These are phyloP conservation scores for Scolecobasidium constrictum DNA, from an alignment of 2,329 filamentous ascomycete genomes.

Conservation along the genomic window DNA sequence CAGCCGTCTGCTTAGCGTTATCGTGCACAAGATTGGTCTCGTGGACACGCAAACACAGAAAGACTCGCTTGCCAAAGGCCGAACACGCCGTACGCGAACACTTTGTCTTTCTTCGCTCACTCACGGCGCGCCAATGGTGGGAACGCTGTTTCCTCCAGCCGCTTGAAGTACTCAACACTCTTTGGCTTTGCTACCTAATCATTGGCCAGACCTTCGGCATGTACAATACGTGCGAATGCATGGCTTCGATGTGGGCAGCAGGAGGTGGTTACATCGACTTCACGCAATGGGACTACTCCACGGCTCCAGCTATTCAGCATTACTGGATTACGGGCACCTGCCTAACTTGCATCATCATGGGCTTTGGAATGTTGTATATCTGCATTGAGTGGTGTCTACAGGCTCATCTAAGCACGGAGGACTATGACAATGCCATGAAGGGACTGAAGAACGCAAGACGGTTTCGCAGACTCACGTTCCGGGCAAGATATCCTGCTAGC, in stretches of 20 bases:
- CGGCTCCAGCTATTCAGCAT: neutral
- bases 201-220: conserved; percentile 6
- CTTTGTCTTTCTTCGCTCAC: neutral
- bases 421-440: conserved; percentile 5
- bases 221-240: conserved; percentile 6
- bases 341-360: conserved; percentile 6
- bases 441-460: conserved; percentile 3
- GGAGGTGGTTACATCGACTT: conserved; percentile 9
- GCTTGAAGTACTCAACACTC: conserved; percentile 1
- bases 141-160: conserved; percentile 6
- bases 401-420: conserved; percentile 5
- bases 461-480: conserved; percentile 6
- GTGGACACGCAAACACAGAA: neutral
- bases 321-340: conserved; percentile 8
- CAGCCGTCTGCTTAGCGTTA: neutral
- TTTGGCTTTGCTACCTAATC: conserved; percentile 5
- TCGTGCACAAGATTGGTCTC: no score
- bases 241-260: conserved; percentile 1
- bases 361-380: conserved; percentile 8
- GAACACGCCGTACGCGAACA: neutral
- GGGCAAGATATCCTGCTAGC: conserved; percentile 4
- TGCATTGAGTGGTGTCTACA: conserved; percentile 10
- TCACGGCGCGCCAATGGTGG: neutral
- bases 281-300: conserved; percentile 3
- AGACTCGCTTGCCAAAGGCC: neutral